Percentiles rank a stretch among this genome's conserved stretches.
phyloP scores from a whole-genome alignment of 352 stramenopile species.

The Globisporangium recalcitrans region DNA sequence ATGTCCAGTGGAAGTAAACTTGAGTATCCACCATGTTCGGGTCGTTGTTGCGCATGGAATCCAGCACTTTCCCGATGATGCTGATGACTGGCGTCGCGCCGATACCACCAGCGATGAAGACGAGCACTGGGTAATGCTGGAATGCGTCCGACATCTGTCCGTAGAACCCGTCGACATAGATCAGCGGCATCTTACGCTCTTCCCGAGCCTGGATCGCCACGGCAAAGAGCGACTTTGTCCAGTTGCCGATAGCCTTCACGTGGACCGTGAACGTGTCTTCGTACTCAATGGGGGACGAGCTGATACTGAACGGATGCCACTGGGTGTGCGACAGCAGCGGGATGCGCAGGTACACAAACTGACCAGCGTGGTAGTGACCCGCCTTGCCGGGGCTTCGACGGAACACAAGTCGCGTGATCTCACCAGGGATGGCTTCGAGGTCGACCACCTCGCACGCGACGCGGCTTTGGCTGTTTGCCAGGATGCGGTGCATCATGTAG shows the following conservation, averaged over 20 bases:
- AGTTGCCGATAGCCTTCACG: constrained; percentile 74
- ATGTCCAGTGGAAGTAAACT: constrained; percentile 85
- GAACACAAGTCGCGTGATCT: constrained; percentile 81
- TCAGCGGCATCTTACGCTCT: constrained; percentile 71
- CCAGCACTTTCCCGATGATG: constrained; percentile 82
- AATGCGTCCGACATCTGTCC: constrained; percentile 82
- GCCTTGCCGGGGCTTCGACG: constrained; percentile 64
- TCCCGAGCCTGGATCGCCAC: constrained; percentile 72
- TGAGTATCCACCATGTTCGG: constrained; percentile 59
- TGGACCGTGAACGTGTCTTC: constrained; percentile 83
- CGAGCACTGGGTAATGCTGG: constrained; percentile 73
- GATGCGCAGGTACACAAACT: constrained; percentile 77
- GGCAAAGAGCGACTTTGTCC: constrained; percentile 68
- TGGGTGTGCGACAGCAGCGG: constrained; percentile 66
- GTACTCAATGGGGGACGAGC: constrained; percentile 78
- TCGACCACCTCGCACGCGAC: constrained; percentile 76
- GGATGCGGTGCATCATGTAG: constrained; percentile 79
- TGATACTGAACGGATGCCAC: constrained; percentile 87
- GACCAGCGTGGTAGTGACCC: constrained; percentile 75
- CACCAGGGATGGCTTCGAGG: constrained; percentile 73
- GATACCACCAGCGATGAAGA: constrained; percentile 83
- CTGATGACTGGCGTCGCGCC: constrained; percentile 87
- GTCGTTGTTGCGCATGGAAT: constrained; percentile 77
- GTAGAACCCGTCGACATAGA: constrained; percentile 83
- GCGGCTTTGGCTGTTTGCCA: constrained; percentile 59